Evolutionary conservation across 768 basidiomycete species (phyloP).

Genomic region (Agrocybe pediades): DNA sequence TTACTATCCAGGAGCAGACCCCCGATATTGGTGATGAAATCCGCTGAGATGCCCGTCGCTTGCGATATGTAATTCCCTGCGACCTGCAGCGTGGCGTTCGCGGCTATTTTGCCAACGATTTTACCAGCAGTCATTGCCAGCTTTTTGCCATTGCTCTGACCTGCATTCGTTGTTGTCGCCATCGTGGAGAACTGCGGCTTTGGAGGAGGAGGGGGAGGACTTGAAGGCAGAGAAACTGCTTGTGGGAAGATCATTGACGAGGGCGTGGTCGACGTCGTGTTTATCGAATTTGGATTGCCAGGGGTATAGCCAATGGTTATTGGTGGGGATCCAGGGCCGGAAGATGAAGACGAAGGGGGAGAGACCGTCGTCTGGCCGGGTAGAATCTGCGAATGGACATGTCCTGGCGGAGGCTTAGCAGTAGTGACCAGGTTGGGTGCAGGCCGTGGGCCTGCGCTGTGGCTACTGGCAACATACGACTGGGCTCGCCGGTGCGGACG

Average conservation of each 20-base stretch:
- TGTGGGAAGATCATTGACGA: not conserved
- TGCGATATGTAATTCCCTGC: constrained; percentile 12
- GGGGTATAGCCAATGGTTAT: not conserved
- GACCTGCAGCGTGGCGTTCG: constrained; percentile 14
- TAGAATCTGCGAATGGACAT: not conserved
- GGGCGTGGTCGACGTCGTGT: constrained; percentile 3
- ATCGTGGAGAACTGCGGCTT: not conserved
- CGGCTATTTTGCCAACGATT: constrained; percentile 4
- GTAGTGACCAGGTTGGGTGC: constrained; percentile 18
- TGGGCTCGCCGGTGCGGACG: not conserved
- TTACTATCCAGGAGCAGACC: constrained; percentile 15
- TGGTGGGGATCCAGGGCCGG: not conserved
- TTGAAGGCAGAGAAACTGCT: not conserved
- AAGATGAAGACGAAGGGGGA: not conserved
- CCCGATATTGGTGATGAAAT: constrained; percentile 6
- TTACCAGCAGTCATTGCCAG: not conserved
- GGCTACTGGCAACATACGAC: not conserved
- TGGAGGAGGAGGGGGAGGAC: not conserved
- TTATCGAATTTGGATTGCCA: not conserved
- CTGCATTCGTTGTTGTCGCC: not conserved
- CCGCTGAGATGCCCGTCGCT: constrained; percentile 7
- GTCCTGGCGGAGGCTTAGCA: constrained; percentile 15
- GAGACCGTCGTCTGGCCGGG: not conserved
- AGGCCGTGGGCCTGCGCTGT: constrained; percentile 6
- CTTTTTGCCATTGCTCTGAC: not conserved